Conservation (phyloP, 2,329 filamentous ascomycete species). For the Pseudogymnoascus sp. region DNA sequence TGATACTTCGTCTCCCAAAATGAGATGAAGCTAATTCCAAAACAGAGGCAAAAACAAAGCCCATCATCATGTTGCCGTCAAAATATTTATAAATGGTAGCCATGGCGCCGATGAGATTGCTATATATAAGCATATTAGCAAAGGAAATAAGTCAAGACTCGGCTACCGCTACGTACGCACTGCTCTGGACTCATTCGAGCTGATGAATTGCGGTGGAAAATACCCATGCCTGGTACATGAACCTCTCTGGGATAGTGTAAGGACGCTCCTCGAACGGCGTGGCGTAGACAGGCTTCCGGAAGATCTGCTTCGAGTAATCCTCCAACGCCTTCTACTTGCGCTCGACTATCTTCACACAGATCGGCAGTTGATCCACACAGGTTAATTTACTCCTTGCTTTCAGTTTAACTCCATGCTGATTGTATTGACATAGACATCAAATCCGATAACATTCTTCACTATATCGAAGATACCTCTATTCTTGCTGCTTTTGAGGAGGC, state of each 20-base stretch:
- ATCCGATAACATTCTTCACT: slow-evolving; percentile 40
- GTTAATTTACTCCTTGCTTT: slow-evolving; percentile 24
- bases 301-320: slow-evolving; percentile 30
- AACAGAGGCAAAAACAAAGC: slow-evolving; percentile 14
- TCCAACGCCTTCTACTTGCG: slow-evolving; percentile 35
- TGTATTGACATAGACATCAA: slow-evolving; percentile 33
- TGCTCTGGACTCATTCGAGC: slow-evolving; percentile 32
- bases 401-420: slow-evolving; percentile 9
- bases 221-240: slow-evolving; percentile 34
- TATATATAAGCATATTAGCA: slow-evolving; percentile 36
- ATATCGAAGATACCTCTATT: slow-evolving; percentile 30
- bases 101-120: slow-evolving; percentile 21
- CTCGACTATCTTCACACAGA: slow-evolving; percentile 40
- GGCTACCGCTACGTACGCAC: slow-evolving; percentile 28
- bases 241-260: slow-evolving; percentile 37
- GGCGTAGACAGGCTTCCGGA: slow-evolving; percentile 30
- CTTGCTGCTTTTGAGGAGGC: slow-evolving; percentile 33
- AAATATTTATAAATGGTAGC: slow-evolving; percentile 15
- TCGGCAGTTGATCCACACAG: slow-evolving; percentile 39
- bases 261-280: slow-evolving; percentile 34
- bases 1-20: background rate
- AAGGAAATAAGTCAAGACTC: slow-evolving; percentile 23
- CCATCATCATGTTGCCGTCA: slow-evolving; percentile 14
- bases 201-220: slow-evolving; percentile 28
- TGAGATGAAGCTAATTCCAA: slow-evolving; percentile 11